Evolutionary conservation across 345 rosid species (phyloP), one percentile per base, ranked within the genome.

Genomic region (Salix brachista): DNA sequence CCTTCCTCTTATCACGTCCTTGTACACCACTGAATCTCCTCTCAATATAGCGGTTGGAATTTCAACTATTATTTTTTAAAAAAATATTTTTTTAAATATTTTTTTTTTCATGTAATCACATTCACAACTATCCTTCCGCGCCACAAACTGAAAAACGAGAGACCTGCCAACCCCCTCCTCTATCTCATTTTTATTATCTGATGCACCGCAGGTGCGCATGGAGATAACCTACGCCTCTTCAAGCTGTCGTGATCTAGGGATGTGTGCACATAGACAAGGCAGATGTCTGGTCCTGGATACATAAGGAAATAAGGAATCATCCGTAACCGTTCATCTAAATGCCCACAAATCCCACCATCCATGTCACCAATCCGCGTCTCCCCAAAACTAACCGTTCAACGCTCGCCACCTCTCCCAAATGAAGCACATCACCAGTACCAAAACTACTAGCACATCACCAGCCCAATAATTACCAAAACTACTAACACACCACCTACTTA

Each of bases 151-250:
- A 23, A 7, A 36, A 3, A 6, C 25, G 19, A 4, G 23, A 36
- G 39, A 6, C 4, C 71, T 26, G 28, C 14, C 2, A 9, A 2
- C n/a, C 7, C 16, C 58, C 13, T n/a, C 23, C 37, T 5, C 36
- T 30, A 30, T 32, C 34, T 26, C 66, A 4, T 1, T 36, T 5
- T n/a, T 58, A 23, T 14, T 30, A 12, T 25, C 70, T 13, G 17
- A 32, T 7, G 64, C 60, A 42, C 25, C 64, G 7, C 44, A 52
- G 61, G 72, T 56, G 86, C 69, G 74, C 76, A 90, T 86, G 92
- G 94, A 89, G 84, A 89, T 85, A 85, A 78, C 83, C 56, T 87
- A 75, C 89, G 91, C 91, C 42, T 90, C 94, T 23, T 13, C 86
- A 44, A 89, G 92, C 83, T 79, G 83, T 8, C 83, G 68, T 26